These are phyloP conservation scores for Diaporthe capsici DNA, from an alignment of 2,329 filamentous ascomycete genomes.

Conservation along the genomic window DNA sequence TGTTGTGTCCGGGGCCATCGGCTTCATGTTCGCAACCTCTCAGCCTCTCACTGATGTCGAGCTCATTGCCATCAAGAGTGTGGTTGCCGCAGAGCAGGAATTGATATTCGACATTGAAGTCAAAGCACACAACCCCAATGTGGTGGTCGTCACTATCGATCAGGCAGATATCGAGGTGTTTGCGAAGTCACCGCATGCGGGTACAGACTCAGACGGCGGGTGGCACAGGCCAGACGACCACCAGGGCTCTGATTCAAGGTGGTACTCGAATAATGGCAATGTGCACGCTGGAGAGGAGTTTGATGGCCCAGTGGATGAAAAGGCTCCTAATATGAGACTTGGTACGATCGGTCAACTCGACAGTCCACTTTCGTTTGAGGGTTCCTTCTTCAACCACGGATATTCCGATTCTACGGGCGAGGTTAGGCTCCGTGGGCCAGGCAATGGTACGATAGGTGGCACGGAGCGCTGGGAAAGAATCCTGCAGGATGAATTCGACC, in stretches of 20 bases:
- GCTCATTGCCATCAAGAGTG: slow-evolving; percentile 86
- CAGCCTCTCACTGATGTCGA: slow-evolving; percentile 86
- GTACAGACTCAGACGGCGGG: slow-evolving; percentile 75
- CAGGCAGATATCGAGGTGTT: slow-evolving; percentile 94
- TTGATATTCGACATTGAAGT: slow-evolving; percentile 94
- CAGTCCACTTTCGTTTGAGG: slow-evolving; percentile 89
- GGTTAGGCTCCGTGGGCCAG: slow-evolving; percentile 84
- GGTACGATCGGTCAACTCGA: slow-evolving; percentile 90
- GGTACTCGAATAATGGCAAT: slow-evolving; percentile 41
- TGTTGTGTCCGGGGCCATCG: slow-evolving; percentile 86
- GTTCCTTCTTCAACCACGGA: slow-evolving; percentile 85
- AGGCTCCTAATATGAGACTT: slow-evolving; percentile 88
- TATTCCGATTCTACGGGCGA: slow-evolving; percentile 83
- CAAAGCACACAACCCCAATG: slow-evolving; percentile 90
- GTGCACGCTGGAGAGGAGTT: slow-evolving; percentile 49
- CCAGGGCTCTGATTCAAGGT: slow-evolving; percentile 43
- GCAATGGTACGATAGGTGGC: slow-evolving; percentile 90
- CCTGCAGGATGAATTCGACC: slow-evolving; percentile 90
- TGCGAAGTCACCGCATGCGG: slow-evolving; percentile 91
- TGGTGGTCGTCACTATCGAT: slow-evolving; percentile 87
- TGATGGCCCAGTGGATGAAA: slow-evolving; percentile 70
- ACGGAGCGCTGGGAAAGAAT: slow-evolving; percentile 91
- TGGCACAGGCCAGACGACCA: slow-evolving; percentile 61
- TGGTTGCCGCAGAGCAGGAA: slow-evolving; percentile 93
- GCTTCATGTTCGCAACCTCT: slow-evolving; percentile 92